A percentile compares a stretch with the other conserved stretches of the same genome.
Evolutionary conservation across 2,329 filamentous ascomycete species (phyloP).

Genomic region (Zymoseptoria brevis): DNA sequence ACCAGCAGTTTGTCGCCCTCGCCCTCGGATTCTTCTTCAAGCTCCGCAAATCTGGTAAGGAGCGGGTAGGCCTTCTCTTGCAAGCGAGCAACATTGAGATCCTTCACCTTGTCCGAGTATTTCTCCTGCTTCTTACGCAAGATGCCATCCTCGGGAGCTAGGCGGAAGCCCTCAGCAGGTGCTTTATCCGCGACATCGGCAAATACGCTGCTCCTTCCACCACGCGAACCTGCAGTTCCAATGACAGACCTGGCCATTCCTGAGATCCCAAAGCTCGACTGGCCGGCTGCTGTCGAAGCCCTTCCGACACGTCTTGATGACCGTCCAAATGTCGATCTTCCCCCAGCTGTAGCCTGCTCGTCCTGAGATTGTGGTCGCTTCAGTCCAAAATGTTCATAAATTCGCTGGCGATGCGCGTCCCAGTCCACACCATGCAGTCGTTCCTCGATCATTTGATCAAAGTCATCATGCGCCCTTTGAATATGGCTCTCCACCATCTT

Average conservation of each 20-base stretch:
- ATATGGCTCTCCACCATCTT: constrained; percentile 37
- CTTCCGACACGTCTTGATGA: constrained; percentile 36
- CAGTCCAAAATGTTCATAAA: constrained; percentile 95
- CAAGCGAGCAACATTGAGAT: constrained; percentile 66
- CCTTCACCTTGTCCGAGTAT: constrained; percentile 70
- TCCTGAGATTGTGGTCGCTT: constrained; percentile 36
- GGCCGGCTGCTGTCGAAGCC: constrained; percentile 35
- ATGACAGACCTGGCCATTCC: constrained; percentile 78
- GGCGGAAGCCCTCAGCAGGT: constrained; percentile 36
- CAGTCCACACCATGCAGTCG: constrained; percentile 84
- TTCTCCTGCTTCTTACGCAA: constrained; percentile 76
- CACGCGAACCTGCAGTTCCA: constrained; percentile 60
- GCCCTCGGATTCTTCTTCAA: constrained; percentile 63
- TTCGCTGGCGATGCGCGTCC: constrained; percentile 84
- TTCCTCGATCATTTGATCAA: constrained; percentile 88
- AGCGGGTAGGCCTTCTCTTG: constrained; percentile 62
- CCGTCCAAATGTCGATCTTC: constrained; percentile 45
- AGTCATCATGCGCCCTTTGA: constrained; percentile 79
- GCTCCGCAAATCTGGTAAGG: constrained; percentile 64
- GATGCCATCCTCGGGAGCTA: constrained; percentile 63
- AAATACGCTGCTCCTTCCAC: constrained; percentile 27
- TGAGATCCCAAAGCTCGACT: constrained; percentile 55
- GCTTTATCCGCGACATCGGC: constrained; percentile 42
- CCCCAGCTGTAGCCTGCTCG: constrained; percentile 12
- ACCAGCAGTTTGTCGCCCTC: constrained; percentile 55